phyloP scores from a whole-genome alignment of 1,284 basidiomycete species.

The Puccinia triticina region DNA sequence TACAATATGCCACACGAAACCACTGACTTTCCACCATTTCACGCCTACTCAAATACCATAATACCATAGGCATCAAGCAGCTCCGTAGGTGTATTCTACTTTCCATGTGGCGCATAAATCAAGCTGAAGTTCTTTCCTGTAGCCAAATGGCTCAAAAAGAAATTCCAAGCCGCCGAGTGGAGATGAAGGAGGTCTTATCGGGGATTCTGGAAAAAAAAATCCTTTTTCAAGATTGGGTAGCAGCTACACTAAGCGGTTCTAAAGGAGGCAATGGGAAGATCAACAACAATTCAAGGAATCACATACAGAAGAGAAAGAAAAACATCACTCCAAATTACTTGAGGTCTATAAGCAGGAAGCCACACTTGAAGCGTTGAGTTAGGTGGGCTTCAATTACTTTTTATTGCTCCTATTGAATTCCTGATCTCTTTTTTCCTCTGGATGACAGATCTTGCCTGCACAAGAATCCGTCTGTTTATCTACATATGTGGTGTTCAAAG shows the following conservation, averaged over 20 bases:
- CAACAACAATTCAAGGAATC: neutral
- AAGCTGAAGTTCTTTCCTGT: neutral
- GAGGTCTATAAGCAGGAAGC: neutral
- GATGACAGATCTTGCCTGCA: no score
- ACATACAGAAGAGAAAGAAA: neutral
- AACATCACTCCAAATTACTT: neutral
- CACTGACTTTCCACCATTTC: neutral
- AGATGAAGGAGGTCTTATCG: neutral
- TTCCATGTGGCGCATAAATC: neutral
- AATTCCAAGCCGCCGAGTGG: neutral
- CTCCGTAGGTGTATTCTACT: neutral
- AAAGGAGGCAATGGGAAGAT: neutral
- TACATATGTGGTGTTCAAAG: no score
- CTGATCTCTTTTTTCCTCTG: no score
- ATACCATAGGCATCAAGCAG: neutral
- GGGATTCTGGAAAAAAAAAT: neutral
- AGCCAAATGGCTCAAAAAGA: neutral
- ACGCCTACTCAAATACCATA: neutral
- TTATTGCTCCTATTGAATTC: no score
- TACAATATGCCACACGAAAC: conserved; percentile 6
- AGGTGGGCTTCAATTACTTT: no score
- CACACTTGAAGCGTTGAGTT: neutral
- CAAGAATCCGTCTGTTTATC: no score
- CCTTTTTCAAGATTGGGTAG: neutral
- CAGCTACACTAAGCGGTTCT: neutral